Percentiles rank a stretch among this genome's conserved stretches.
These are phyloP conservation scores for Cladosporium sp. DNA, from an alignment of 2,329 filamentous ascomycete genomes.

Conservation along the genomic window DNA sequence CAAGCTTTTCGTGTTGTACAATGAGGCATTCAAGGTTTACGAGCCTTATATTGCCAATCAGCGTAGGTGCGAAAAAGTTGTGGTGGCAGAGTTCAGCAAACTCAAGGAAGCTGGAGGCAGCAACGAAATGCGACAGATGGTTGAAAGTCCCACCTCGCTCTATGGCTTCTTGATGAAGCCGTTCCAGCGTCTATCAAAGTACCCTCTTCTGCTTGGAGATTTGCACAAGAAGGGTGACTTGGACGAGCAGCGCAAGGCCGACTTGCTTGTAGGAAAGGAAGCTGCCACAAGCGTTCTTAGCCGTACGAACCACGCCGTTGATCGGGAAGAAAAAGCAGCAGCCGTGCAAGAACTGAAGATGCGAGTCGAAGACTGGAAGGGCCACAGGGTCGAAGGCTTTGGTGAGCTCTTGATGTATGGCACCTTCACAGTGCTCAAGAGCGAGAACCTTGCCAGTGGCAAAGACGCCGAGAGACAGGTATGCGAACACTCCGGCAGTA, in stretches of 20 bases:
- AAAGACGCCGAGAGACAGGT: constrained; percentile 92
- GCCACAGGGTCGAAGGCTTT: constrained; percentile 85
- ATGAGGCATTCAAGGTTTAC: constrained; percentile 88
- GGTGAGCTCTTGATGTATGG: constrained; percentile 85
- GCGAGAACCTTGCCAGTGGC: constrained; percentile 42
- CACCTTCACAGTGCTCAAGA: constrained; percentile 85
- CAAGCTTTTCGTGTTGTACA: constrained; percentile 80
- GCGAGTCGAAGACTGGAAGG: constrained; percentile 96
- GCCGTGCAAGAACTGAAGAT: constrained; percentile 77
- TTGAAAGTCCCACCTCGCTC: constrained; percentile 81
- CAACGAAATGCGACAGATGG: constrained; percentile 67
- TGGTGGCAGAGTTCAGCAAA: constrained; percentile 82
- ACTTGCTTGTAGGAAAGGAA: constrained; percentile 74
- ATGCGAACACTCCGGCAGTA: constrained; percentile 36
- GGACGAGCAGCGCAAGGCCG: constrained; percentile 67
- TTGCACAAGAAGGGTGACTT: constrained; percentile 79
- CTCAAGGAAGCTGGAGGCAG: constrained; percentile 69
- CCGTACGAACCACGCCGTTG: constrained; percentile 87
- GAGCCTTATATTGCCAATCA: constrained; percentile 98
- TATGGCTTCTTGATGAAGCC: constrained; percentile 94
- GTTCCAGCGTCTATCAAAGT: constrained; percentile 93
- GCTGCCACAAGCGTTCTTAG: constrained; percentile 79
- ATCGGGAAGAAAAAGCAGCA: constrained; percentile 80
- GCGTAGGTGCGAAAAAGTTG: constrained; percentile 82
- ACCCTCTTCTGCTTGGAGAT: constrained; percentile 86